These are phyloP conservation scores for Porcisia deanei DNA, from an alignment of 208 protist genomes.

Conservation along the genomic window DNA sequence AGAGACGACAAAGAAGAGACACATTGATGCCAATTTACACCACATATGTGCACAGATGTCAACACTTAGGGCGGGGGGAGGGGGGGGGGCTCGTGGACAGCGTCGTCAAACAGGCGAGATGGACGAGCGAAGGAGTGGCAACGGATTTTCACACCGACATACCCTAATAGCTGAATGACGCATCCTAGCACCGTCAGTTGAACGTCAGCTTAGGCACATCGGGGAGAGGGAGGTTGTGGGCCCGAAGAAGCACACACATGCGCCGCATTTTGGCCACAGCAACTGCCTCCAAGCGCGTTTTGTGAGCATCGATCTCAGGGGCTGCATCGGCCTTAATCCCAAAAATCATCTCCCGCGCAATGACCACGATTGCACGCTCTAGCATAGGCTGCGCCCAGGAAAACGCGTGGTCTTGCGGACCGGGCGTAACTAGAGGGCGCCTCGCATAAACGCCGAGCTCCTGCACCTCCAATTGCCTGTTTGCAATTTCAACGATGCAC, in stretches of 20 bases:
- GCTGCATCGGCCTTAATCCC: constrained; percentile 29
- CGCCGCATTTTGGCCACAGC: constrained; percentile 54
- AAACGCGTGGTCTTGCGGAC: constrained; percentile 68
- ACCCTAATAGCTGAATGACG: constrained; percentile 4
- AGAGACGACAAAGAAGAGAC: neutral
- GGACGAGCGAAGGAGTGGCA: too few species aligned
- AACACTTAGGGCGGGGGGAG: neutral
- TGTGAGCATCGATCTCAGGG: constrained; percentile 27
- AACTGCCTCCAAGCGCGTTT: constrained; percentile 32
- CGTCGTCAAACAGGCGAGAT: neutral
- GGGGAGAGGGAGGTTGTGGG: constrained; percentile 51
- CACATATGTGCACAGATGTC: neutral
- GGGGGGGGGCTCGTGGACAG: neutral
- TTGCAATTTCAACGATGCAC: constrained; percentile 46
- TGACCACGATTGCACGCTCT: constrained; percentile 42
- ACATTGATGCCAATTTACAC: neutral
- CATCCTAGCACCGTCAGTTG: neutral
- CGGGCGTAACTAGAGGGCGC: constrained; percentile 66
- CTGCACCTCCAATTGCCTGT: constrained; percentile 46
- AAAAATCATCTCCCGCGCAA: constrained; percentile 62
- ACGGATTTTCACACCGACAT: neutral
- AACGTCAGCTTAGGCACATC: constrained; percentile 33
- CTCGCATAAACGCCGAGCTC: constrained; percentile 50
- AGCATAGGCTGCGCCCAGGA: constrained; percentile 77
- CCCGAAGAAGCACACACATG: constrained; percentile 71